A percentile compares a stretch with the other conserved stretches of the same genome.
Conservation (phyloP, 345 rosid species). For the Linum trigynum region DNA sequence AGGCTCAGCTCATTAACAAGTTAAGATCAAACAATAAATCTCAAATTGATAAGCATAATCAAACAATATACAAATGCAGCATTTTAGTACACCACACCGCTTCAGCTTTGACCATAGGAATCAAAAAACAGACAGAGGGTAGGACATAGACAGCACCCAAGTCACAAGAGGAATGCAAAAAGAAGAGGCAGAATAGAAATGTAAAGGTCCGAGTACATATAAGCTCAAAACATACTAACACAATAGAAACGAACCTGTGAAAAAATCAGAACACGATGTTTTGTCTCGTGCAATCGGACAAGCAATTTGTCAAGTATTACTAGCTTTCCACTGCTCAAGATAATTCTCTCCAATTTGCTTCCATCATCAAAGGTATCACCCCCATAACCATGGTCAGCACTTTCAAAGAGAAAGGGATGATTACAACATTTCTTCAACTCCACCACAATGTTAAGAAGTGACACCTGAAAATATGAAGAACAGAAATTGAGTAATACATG, state of each 20-base stretch:
- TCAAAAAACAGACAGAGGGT: neutral
- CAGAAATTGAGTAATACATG: neutral
- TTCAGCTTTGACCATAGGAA: neutral
- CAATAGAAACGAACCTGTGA: slow-evolving; percentile 64
- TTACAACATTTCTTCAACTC: slow-evolving; percentile 99
- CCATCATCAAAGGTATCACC: slow-evolving; percentile 57
- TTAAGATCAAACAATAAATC: neutral
- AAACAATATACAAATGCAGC: neutral
- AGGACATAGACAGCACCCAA: neutral
- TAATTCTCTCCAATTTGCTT: slow-evolving; percentile 83
- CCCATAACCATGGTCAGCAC: slow-evolving; percentile 99
- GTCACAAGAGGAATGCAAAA: neutral
- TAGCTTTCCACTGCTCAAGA: slow-evolving; percentile 94
- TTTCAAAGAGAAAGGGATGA: slow-evolving; percentile 98
- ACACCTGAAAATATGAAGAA: slow-evolving; percentile 45
- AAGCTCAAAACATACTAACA: neutral
- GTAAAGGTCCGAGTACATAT: neutral
- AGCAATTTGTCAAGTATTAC: slow-evolving; percentile 96
- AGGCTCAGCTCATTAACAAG: slow-evolving; percentile 4
- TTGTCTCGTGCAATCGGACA: slow-evolving; percentile 86
- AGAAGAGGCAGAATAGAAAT: slow-evolving; percentile 5
- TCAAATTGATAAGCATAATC: neutral
- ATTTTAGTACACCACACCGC: neutral
- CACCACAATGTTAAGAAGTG: slow-evolving; percentile 95
- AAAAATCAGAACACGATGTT: slow-evolving; percentile 94